Conservation (phyloP, 78 protist genomes). For the Acrasis kona region DNA sequence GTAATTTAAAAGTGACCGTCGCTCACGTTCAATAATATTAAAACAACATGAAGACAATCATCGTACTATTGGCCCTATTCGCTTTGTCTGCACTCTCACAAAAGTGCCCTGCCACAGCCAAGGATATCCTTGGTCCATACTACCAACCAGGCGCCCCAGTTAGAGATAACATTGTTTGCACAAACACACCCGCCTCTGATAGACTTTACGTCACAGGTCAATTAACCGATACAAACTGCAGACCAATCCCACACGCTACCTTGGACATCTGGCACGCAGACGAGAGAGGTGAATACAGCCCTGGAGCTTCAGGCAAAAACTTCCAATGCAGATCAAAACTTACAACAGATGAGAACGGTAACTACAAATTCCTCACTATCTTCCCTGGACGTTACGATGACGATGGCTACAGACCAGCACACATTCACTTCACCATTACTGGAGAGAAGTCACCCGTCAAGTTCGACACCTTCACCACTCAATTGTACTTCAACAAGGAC, state of each 20-base stretch:
- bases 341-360: background rate
- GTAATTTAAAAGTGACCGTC: no score
- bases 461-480: background rate
- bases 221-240: background rate
- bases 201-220: background rate
- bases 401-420: background rate
- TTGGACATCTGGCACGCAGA: background rate
- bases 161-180: background rate
- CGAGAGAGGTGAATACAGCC: background rate
- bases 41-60: no score
- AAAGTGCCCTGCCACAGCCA: background rate
- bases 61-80: no score
- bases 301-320: background rate
- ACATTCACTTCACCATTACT: background rate
- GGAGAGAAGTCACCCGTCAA: no score
- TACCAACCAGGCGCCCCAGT: background rate
- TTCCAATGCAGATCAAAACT: background rate
- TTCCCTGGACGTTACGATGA: background rate
- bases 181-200: background rate
- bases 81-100: no score
- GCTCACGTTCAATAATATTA: no score
- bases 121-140: background rate
- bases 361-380: background rate
- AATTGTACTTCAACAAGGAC: background rate
- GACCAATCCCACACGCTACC: background rate